Base-by-base conservation (phyloP, 495 filamentous ascomycete species). In the Aspergillus indologenus region DNA sequence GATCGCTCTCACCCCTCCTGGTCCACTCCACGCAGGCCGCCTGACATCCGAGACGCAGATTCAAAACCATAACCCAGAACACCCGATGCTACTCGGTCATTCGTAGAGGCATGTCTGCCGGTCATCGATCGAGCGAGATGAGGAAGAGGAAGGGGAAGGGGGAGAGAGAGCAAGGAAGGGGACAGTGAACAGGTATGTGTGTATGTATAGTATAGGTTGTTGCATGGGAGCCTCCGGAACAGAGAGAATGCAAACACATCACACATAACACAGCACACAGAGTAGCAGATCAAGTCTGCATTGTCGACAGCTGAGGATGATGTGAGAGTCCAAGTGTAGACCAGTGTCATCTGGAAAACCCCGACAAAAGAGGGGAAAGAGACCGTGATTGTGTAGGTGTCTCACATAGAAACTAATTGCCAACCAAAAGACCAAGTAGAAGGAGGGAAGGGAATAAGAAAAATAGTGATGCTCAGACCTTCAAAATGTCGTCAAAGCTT, bases 401-500 rank as follows among this genome's bases (percentile, higher is more conserved):
- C 34, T 40, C 34, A 40, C 34, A 40, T 40, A 7, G 34, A 40
- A 14, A 40, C 34, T 40, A 29, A 24, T 51, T 29, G n/a, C 7
- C 3, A 17, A 17, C n/a, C 18, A 51, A 51, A 12, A 26, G 19
- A 22, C n/a, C n/a, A n/a, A n/a, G n/a, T n/a, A n/a, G n/a, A n/a
- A n/a, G n/a, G 8, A 8, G 23, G 15, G 23, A 29, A n/a, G 14
- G 9, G 23, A n/a, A 50, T n/a, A 17, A 29, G 4, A 29, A 50
- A 50, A 31, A 26, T n/a, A 21, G 26, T 29, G 17, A 29, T 24
- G 48, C n/a, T 51, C 23, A 29, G 48, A 51, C 48, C 48, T 51
- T 29, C 48, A 18, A 29, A 29, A 51, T 8, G 24, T 29, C 29
- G 48, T 29, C 22, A 51, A 51, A 51, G 48, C 23, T 51, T 40